phyloP scores from a whole-genome alignment of 2,329 filamentous ascomycete genomes.

The Fusarium sp. region DNA sequence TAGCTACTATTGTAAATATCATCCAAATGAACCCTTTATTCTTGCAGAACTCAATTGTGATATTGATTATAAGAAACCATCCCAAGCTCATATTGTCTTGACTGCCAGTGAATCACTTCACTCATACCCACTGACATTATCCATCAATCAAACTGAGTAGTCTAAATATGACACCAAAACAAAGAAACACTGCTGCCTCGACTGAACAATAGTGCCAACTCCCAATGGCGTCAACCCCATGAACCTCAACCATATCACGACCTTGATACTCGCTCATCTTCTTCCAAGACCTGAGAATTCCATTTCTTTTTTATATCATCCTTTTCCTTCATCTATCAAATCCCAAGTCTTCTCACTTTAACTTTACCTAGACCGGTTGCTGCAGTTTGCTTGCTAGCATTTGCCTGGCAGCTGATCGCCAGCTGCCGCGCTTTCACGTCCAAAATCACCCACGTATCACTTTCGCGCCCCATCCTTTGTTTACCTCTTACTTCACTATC shows the following conservation, averaged over 20 bases:
- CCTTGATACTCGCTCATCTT: not conserved
- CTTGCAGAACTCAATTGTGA: not conserved
- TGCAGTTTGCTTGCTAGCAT: constrained; percentile 15
- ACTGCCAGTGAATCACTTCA: constrained; percentile 17
- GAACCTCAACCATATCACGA: constrained; percentile 1
- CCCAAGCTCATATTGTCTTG: not conserved
- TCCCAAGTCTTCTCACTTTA: not conserved
- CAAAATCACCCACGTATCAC: not conserved
- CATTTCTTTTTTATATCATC: not conserved
- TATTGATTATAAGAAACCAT: constrained; percentile 4
- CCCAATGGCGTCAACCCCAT: constrained; percentile 3
- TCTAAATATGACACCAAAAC: not conserved
- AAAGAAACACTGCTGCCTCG: not conserved
- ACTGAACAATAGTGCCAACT: not conserved
- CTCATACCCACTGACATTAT: not conserved
- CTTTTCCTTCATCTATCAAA: not conserved
- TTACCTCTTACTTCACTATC: constrained; percentile 10
- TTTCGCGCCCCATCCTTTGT: constrained; percentile 6
- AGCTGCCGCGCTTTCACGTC: constrained; percentile 34
- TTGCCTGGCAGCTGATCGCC: constrained; percentile 29
- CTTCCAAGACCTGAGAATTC: not conserved
- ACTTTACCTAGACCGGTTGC: not conserved
- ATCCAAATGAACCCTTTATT: not conserved
- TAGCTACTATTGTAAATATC: not conserved
- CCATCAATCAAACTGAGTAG: not conserved